Percentiles rank a stretch among this genome's conserved stretches.
Conservation (phyloP, 1,284 basidiomycete species). For the Trichosporon asahii region DNA sequence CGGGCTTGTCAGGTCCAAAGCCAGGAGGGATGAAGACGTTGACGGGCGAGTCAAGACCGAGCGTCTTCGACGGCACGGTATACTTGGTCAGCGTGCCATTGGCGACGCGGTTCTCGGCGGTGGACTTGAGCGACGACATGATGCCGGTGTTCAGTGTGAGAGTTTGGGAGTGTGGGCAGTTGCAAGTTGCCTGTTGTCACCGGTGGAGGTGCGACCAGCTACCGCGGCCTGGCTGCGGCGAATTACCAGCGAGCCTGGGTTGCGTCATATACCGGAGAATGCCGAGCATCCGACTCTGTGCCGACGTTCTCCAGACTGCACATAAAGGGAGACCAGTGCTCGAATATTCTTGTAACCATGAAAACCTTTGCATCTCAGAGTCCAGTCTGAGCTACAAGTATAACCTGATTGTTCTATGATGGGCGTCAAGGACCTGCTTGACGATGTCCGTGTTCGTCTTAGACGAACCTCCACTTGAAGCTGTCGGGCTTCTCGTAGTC, state of each 20-base stretch:
- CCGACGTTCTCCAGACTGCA: not conserved
- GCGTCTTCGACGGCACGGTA: constrained; percentile 71
- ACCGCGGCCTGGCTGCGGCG: not conserved
- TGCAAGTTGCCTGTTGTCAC: not conserved
- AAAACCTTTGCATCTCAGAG: not conserved
- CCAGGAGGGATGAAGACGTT: constrained; percentile 83
- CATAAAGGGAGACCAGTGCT: not conserved
- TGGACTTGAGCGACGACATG: constrained; percentile 59
- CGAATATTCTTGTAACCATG: not conserved
- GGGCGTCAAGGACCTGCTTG: not conserved
- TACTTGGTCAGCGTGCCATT: constrained; percentile 79
- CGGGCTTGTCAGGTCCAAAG: constrained; percentile 58
- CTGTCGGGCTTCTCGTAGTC: not conserved
- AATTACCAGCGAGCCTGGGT: not conserved
- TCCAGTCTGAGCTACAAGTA: not conserved
- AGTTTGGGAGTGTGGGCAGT: not conserved
- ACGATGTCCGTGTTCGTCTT: not conserved
- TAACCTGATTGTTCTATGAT: not conserved
- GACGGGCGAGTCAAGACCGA: constrained; percentile 78
- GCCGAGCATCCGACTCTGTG: not conserved
- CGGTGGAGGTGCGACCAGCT: not conserved
- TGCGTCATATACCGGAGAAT: constrained; percentile 9
- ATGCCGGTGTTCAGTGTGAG: constrained; percentile 14
- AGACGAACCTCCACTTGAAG: constrained; percentile 6
- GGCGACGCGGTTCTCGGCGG: constrained; percentile 75